These are phyloP conservation scores for Fusarium metavorans DNA, from an alignment of 2,329 filamentous ascomycete genomes.

Conservation along the genomic window DNA sequence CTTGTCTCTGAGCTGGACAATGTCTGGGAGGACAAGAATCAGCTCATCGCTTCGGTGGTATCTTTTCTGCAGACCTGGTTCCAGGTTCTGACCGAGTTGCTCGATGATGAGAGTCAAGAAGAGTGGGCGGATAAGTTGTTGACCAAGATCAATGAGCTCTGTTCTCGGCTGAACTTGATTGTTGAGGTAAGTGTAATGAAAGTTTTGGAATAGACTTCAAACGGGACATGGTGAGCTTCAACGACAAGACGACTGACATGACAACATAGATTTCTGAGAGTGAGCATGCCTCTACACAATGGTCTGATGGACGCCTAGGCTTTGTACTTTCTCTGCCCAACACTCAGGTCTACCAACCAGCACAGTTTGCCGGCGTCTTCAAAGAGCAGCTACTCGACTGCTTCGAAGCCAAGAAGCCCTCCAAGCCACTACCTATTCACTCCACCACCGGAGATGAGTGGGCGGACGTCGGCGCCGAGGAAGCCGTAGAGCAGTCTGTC, in stretches of 20 bases:
- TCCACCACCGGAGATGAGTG: slow-evolving; percentile 55
- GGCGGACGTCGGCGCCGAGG: slow-evolving; percentile 56
- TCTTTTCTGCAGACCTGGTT: slow-evolving; percentile 57
- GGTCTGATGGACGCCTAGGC: slow-evolving; percentile 51
- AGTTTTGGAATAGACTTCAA: neutral
- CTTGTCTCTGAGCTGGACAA: slow-evolving; percentile 53
- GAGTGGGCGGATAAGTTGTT: slow-evolving; percentile 58
- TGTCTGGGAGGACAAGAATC: slow-evolving; percentile 55
- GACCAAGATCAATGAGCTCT: slow-evolving; percentile 46
- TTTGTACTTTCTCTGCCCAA: slow-evolving; percentile 57
- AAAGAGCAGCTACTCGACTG: slow-evolving; percentile 50
- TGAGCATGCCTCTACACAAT: slow-evolving; percentile 49
- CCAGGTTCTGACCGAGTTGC: slow-evolving; percentile 53
- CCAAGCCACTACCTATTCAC: slow-evolving; percentile 27
- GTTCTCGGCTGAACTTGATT: slow-evolving; percentile 48
- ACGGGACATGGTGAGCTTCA: neutral
- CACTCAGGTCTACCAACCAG: slow-evolving; percentile 44
- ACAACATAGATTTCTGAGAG: slow-evolving; percentile 35
- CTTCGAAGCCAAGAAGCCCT: slow-evolving; percentile 47
- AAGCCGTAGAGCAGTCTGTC: slow-evolving; percentile 17
- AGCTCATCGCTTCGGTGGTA: slow-evolving; percentile 49
- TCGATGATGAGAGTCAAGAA: slow-evolving; percentile 55
- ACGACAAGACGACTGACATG: neutral
- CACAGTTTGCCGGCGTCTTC: slow-evolving; percentile 53
- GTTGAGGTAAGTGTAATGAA: slow-evolving; percentile 50